A percentile compares a stretch with the other conserved stretches of the same genome.
phyloP scores from a whole-genome alignment of 331 rosid species.

The Rhamnella rubrinervis region DNA sequence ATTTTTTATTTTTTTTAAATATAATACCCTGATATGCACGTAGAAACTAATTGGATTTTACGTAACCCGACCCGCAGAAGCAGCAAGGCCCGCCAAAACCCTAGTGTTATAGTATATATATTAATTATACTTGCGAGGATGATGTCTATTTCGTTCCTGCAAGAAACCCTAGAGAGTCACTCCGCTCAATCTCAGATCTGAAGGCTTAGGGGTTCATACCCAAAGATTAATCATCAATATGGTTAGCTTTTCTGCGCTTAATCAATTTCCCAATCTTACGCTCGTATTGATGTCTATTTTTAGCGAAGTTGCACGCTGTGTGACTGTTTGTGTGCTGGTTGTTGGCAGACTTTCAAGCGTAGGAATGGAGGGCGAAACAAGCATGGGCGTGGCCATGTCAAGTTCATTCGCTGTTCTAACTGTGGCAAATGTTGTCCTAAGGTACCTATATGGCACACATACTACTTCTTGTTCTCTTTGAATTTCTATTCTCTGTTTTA shows the following conservation, averaged over 20 bases:
- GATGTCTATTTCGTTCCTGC: not conserved
- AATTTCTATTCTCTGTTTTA: not conserved
- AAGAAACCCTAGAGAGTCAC: conserved; percentile 10
- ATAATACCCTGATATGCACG: too few species aligned
- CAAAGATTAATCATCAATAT: not conserved
- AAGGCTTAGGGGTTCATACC: not conserved
- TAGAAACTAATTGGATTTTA: too few species aligned
- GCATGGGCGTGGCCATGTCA: conserved; percentile 98
- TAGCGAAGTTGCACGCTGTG: not conserved
- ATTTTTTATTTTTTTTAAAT: too few species aligned
- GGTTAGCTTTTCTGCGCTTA: not conserved
- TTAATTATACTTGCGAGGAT: not conserved
- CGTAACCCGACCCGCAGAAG: too few species aligned
- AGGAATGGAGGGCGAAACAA: conserved; percentile 96
- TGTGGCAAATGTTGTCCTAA: conserved; percentile 98
- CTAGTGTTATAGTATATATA: not conserved
- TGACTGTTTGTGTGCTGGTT: not conserved
- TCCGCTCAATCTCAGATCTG: not conserved
- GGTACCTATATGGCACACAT: conserved; percentile 28
- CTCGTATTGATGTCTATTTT: not conserved
- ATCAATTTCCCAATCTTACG: not conserved
- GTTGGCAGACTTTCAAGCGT: conserved; percentile 83
- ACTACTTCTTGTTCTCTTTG: not conserved
- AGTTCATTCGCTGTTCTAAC: conserved; percentile 91
- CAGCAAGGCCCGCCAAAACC: not conserved